Evolutionary conservation across 140 eudicot species (phyloP).

Genomic region (Stevia rebaudiana): DNA sequence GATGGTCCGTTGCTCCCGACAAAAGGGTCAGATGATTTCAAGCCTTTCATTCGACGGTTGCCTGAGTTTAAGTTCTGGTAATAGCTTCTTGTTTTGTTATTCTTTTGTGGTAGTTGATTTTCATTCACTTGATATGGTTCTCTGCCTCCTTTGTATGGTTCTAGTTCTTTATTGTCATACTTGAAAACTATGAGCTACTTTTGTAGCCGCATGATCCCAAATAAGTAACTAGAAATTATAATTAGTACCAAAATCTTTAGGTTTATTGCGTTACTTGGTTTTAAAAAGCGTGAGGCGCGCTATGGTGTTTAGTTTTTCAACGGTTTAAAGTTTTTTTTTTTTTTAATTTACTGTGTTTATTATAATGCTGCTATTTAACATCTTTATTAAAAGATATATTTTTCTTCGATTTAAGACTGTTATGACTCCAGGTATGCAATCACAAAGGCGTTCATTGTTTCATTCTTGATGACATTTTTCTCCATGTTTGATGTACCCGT

Average conservation of each 20-base stretch:
- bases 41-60: slow-evolving; percentile 89
- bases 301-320: too few relatives aligned
- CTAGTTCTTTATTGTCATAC: not conserved
- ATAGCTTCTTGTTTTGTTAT: not conserved
- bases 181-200: slow-evolving; percentile 2
- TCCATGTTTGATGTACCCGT: slow-evolving; percentile 74
- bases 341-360: not conserved
- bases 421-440: slow-evolving; percentile 63
- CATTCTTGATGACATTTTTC: slow-evolving; percentile 70
- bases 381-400: too few relatives aligned
- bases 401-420: too few relatives aligned
- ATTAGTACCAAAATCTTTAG: too few relatives aligned
- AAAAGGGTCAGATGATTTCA: slow-evolving; percentile 92
- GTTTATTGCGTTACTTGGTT: too few relatives aligned
- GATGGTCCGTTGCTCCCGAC: slow-evolving; percentile 87
- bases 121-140: not conserved
- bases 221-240: too few relatives aligned
- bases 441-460: slow-evolving; percentile 56
- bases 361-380: too few relatives aligned
- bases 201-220: too few relatives aligned
- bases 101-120: not conserved
- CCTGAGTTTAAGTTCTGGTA: slow-evolving; percentile 99
- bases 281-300: too few relatives aligned
- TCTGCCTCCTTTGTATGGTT: not conserved
- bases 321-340: too few relatives aligned